These are phyloP conservation scores for Punctularia strigosozonata DNA, from an alignment of 768 basidiomycete genomes.

Conservation along the genomic window DNA sequence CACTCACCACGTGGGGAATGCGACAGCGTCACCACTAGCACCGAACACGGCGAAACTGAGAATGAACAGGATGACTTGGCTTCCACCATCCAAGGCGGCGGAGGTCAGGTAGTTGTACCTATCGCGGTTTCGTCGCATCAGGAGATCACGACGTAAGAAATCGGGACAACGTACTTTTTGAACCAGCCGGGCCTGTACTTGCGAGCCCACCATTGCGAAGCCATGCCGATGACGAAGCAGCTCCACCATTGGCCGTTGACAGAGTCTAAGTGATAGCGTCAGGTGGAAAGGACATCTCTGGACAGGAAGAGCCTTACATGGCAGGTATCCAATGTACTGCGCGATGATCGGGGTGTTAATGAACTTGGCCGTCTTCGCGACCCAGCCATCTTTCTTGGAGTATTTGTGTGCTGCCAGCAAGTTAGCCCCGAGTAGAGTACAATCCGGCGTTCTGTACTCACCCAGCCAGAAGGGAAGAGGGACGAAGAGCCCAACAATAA, in stretches of 20 bases:
- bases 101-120: background rate
- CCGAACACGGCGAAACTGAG: constrained; percentile 1
- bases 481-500: constrained; percentile 34
- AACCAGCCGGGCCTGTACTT: background rate
- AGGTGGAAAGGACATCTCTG: too few relatives aligned
- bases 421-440: too few relatives aligned
- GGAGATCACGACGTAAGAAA: background rate
- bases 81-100: background rate
- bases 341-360: too few relatives aligned
- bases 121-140: background rate
- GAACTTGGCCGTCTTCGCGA: too few relatives aligned
- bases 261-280: too few relatives aligned
- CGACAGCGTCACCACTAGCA: background rate
- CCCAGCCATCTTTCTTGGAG: too few relatives aligned
- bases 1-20: background rate
- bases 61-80: background rate
- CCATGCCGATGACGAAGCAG: background rate
- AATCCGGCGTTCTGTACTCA: too few relatives aligned
- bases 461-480: constrained; percentile 48
- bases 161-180: background rate
- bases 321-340: too few relatives aligned
- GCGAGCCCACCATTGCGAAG: constrained; percentile 1
- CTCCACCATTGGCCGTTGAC: constrained; percentile 2
- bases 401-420: too few relatives aligned
- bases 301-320: too few relatives aligned